Evolutionary conservation across 768 basidiomycete species (phyloP), one percentile per base, ranked within the genome.

Genomic region (Collybia sp.): DNA sequence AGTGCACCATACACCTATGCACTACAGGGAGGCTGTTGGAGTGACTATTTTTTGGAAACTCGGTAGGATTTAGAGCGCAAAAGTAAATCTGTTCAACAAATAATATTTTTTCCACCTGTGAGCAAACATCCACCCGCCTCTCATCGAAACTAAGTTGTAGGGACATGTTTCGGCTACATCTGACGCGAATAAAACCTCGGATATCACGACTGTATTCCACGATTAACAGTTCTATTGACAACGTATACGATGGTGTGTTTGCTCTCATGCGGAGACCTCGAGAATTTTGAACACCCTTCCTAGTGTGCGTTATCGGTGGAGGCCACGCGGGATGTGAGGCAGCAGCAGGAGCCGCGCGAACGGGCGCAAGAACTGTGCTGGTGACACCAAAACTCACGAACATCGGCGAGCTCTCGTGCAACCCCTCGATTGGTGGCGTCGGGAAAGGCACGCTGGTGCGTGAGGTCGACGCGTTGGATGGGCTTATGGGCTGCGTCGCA

Each of bases 271-370:
- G 38, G 20, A 36, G 39, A 38, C 41, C 30, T 38, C 12, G 40
- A 1, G 6, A 30, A 38, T 16, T 17, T 25, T 3, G 8, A 25
- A 3, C 3, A 3, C 25, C 25, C 25, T 25, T 25, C 6, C 17
- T 10, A 78, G 89, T 93, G 0, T 90, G 90, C 55, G 75, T 95
- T 25, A 89, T 95, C 53, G 93, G 93, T 19, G 93, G 87, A 3
- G 93, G 93, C 3, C 93, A 95, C 69, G 93, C 93, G 25, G 93
- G 93, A 1, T 92, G 89, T 55, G 93, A 95, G 60, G 93, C 93
- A 1, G 92, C 93, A 0, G 80, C 91, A 5, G 93, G 85, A 2
- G 76, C 92, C 12, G 91, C 93, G 1, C 73, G 93, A 38, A 79
- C 85, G 0, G 91, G 93, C 1, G 91, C 92, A 2, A 74, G 76